Evolutionary conservation across 2,329 filamentous ascomycete genomes (phyloP), one percentile per base, ranked within the genome.

Genomic region (Sporothrix dimorphospora): DNA sequence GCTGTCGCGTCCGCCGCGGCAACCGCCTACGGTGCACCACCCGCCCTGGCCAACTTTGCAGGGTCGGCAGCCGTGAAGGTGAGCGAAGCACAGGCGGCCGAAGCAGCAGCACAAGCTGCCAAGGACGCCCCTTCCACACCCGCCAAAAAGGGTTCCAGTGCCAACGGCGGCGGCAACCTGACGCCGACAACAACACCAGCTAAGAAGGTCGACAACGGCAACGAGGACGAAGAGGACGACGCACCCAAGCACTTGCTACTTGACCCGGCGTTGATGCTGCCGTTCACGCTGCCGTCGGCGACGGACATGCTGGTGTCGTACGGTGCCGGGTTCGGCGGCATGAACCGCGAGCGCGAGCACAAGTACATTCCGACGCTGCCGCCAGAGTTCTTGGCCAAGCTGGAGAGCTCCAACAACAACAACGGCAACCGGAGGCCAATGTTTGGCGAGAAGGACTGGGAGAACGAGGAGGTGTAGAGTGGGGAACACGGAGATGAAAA

Each of bases 241-340:
- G 85, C 90, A 16, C 91, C 92, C 0, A 89, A 93, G 76, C 87
- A 92, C 73, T 85, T 98, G 47, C 89, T 98, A 57, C 82, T 98
- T 70, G 94, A 98, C 78, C 94, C 95, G 3, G 92, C 94, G 2
- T 85, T 97, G 73, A 97, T 98, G 87, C 87, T 99, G 34, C 96
- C 96, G 0, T 99, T 99, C 80, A 92, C 92, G n/a, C 85, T 99
- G 38, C 96, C 96, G 1, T 97, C 95, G 1, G 96, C 94, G 72
- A 98, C 94, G 34, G 96, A 99, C 80, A 99, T 99, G 96, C 87
- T 98, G 65, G 89, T 99, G 65, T 95, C 91, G 76, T 99, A 97
- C 78, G 96, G 96, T 0, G 94, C 96, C 14, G 96, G 96, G 0
- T 96, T 98, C 78, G 96, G 96, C 5, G 96, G 96, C 0, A 85